These are phyloP conservation scores for Lyophyllum decastes DNA, from an alignment of 768 basidiomycete species.

Conservation along the genomic window DNA sequence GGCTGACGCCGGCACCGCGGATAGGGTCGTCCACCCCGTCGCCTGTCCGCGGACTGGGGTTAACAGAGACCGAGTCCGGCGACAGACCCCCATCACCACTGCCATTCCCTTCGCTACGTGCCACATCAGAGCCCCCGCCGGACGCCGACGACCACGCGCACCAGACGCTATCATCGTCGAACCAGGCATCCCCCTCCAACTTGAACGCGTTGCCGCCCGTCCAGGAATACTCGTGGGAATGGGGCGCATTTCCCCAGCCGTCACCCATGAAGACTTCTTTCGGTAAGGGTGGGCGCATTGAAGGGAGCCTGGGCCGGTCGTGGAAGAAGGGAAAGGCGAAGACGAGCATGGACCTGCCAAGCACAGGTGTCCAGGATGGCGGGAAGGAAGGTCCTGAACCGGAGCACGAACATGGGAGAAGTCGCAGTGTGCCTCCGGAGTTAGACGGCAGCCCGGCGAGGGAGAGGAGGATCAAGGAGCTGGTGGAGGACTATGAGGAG, in stretches of 20 bases:
- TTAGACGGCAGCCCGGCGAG: conserved; percentile 43
- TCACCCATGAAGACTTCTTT: conserved; percentile 65
- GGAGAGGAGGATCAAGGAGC: conserved; percentile 30
- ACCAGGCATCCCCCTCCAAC: conserved; percentile 14
- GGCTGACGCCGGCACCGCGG: background rate
- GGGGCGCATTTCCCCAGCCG: conserved; percentile 86
- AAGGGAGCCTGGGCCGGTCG: conserved; percentile 22
- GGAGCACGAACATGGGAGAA: conserved; percentile 40
- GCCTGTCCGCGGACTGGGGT: conserved; percentile 13
- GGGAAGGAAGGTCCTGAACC: conserved; percentile 24
- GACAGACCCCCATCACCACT: conserved; percentile 4
- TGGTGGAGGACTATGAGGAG: conserved; percentile 18
- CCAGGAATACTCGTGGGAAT: conserved; percentile 91
- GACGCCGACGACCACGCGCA: conserved; percentile 35
- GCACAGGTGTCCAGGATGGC: conserved; percentile 18
- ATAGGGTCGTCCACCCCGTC: conserved; percentile 25
- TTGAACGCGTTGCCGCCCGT: conserved; percentile 24
- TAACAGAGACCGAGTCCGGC: background rate
- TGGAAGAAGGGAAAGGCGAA: conserved; percentile 30
- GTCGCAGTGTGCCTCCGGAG: conserved; percentile 59
- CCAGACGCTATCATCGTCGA: conserved; percentile 2
- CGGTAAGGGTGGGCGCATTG: conserved; percentile 43
- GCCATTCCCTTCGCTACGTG: conserved; percentile 38
- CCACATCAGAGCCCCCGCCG: conserved; percentile 64
- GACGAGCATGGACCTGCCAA: conserved; percentile 12